Conservation (phyloP, 2,329 filamentous ascomycete species). For the Botrytis porri region DNA sequence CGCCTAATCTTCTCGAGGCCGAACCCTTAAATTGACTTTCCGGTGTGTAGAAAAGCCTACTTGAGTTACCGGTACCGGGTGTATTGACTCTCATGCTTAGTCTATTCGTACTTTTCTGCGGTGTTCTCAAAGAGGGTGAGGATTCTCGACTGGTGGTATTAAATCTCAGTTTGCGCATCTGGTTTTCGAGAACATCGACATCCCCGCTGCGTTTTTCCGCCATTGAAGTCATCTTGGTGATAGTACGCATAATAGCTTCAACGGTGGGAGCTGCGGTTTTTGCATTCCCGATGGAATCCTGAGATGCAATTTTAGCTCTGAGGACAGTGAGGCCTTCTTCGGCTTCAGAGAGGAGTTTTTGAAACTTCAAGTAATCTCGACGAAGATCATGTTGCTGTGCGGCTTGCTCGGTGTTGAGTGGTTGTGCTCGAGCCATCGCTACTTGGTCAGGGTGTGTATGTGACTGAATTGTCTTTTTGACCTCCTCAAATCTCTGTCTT, state of each 20-base stretch:
- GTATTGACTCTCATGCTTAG: slow-evolving; percentile 27
- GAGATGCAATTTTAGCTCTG: slow-evolving; percentile 69
- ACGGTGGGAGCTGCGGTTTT: slow-evolving; percentile 66
- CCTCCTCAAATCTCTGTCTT: slow-evolving; percentile 71
- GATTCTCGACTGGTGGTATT: slow-evolving; percentile 43
- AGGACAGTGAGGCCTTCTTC: slow-evolving; percentile 80
- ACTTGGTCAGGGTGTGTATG: slow-evolving; percentile 65
- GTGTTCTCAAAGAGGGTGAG: slow-evolving; percentile 43
- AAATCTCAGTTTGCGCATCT: slow-evolving; percentile 72
- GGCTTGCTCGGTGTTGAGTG: slow-evolving; percentile 79
- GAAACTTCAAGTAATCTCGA: slow-evolving; percentile 69
- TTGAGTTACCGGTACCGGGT: slow-evolving; percentile 31
- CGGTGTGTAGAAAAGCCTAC: slow-evolving; percentile 34
- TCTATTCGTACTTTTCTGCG: slow-evolving; percentile 32
- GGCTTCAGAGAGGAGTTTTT: slow-evolving; percentile 70
- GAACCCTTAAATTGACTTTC: slow-evolving; percentile 32
- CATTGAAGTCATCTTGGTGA: slow-evolving; percentile 88
- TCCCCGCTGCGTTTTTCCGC: slow-evolving; percentile 88
- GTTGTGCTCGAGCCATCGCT: slow-evolving; percentile 64
- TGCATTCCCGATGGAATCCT: slow-evolving; percentile 49
- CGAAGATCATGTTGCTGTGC: slow-evolving; percentile 82
- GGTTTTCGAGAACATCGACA: slow-evolving; percentile 83
- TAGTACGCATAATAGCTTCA: slow-evolving; percentile 87
- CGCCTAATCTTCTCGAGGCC: slow-evolving; percentile 27
- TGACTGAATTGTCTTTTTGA: slow-evolving; percentile 71